phyloP scores from a whole-genome alignment of 306 rosid genomes.

The Astragalus membranaceus region DNA sequence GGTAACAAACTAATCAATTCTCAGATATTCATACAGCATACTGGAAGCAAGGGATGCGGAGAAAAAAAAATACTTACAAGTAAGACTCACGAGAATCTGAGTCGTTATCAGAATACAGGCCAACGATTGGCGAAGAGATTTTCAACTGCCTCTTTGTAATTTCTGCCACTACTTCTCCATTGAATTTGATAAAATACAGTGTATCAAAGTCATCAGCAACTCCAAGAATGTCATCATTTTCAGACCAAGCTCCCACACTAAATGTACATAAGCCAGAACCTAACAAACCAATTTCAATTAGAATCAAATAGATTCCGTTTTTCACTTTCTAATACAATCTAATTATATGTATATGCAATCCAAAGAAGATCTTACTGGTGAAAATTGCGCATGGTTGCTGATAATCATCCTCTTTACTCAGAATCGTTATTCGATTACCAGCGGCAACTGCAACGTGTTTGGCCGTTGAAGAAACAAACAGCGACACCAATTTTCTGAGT shows the following conservation, averaged over 20 bases:
- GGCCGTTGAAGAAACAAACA: slow-evolving; percentile 64
- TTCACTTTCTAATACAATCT: not conserved
- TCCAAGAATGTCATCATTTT: slow-evolving; percentile 73
- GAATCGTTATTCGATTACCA: slow-evolving; percentile 75
- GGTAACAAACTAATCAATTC: not conserved
- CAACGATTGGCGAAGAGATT: slow-evolving; percentile 52
- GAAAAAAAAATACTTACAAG: slow-evolving; percentile 49
- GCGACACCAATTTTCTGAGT: slow-evolving; percentile 47
- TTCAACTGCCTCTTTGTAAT: slow-evolving; percentile 55
- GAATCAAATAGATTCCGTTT: not conserved
- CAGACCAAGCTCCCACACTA: slow-evolving; percentile 86
- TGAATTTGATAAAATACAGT: slow-evolving; percentile 66
- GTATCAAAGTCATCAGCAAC: slow-evolving; percentile 68
- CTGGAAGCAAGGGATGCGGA: slow-evolving; percentile 5
- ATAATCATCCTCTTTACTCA: slow-evolving; percentile 70
- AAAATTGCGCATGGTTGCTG: slow-evolving; percentile 62
- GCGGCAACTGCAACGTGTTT: slow-evolving; percentile 83
- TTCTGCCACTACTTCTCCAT: slow-evolving; percentile 68
- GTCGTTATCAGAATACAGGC: slow-evolving; percentile 44
- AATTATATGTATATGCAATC: not conserved
- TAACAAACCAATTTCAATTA: slow-evolving; percentile 32
- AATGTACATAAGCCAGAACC: slow-evolving; percentile 59
- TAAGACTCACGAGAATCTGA: slow-evolving; percentile 38
- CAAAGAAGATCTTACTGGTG: slow-evolving; percentile 37
- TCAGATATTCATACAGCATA: not conserved